These are phyloP conservation scores for Hypholoma sublateritium DNA, from an alignment of 768 basidiomycete species.

Conservation along the genomic window DNA sequence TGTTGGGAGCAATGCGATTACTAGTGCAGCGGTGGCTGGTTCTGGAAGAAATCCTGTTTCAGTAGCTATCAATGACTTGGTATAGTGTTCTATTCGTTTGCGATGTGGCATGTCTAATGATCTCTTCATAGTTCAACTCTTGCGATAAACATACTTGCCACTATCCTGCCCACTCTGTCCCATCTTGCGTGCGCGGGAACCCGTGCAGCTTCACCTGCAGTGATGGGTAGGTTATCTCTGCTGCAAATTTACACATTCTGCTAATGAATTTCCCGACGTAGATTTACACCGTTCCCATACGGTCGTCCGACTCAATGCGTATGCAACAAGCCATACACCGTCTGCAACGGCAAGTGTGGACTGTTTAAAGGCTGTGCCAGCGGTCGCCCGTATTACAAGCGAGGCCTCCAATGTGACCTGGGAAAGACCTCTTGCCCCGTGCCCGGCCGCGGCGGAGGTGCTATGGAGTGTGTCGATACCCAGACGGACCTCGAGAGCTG, in stretches of 20 bases:
- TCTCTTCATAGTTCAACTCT: constrained; percentile 10
- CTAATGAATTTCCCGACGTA: not conserved
- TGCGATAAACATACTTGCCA: constrained; percentile 24
- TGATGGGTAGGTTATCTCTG: constrained; percentile 34
- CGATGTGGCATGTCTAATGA: not conserved
- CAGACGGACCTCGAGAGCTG: constrained; percentile 52
- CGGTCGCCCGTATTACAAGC: constrained; percentile 24
- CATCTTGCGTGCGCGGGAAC: constrained; percentile 32
- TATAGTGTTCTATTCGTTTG: constrained; percentile 15
- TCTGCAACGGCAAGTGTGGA: constrained; percentile 53
- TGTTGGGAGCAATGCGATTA: constrained; percentile 30
- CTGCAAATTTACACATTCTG: not conserved
- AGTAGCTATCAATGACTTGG: constrained; percentile 33
- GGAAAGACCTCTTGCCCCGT: constrained; percentile 45
- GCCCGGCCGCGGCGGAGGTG: constrained; percentile 32
- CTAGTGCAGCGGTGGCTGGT: constrained; percentile 25
- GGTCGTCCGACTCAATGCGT: constrained; percentile 37
- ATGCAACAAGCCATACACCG: constrained; percentile 38
- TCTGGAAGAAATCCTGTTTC: constrained; percentile 30
- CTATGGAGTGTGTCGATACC: constrained; percentile 52
- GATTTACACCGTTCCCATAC: constrained; percentile 29
- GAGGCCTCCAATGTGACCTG: constrained; percentile 33
- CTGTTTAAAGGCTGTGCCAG: constrained; percentile 32
- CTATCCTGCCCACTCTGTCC: constrained; percentile 40
- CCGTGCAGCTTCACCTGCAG: constrained; percentile 48